These are phyloP conservation scores for Fusarium sp. DNA, from an alignment of 2,329 filamentous ascomycete genomes.

Conservation along the genomic window DNA sequence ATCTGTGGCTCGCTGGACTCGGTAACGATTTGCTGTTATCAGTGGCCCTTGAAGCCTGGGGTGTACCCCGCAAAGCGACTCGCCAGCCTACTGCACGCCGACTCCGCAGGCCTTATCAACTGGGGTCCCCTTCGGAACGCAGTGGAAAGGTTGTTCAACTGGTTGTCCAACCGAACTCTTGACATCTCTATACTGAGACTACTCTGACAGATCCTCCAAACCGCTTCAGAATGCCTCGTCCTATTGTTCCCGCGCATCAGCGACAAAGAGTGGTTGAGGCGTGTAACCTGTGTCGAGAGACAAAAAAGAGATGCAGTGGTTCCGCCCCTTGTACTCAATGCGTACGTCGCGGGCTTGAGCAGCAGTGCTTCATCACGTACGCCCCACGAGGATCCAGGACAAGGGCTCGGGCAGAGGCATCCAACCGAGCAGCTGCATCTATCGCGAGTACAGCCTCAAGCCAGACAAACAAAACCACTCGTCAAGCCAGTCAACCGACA, in stretches of 20 bases:
- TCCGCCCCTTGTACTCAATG: conserved; percentile 65
- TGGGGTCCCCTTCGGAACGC: conserved; percentile 17
- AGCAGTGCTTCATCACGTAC: conserved; percentile 56
- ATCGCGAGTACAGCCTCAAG: background rate
- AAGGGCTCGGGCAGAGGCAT: conserved; percentile 35
- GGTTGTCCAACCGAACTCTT: background rate
- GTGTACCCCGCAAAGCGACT: conserved; percentile 28
- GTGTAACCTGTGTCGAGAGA: conserved; percentile 62
- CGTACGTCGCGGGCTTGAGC: conserved; percentile 58
- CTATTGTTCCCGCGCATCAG: conserved; percentile 64
- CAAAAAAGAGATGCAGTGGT: conserved; percentile 67
- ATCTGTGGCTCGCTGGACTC: background rate
- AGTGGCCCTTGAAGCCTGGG: background rate
- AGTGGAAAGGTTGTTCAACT: background rate
- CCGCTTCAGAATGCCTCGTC: conserved; percentile 62
- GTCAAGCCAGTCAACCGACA: conserved; percentile 13
- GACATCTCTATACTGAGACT: conserved; percentile 4
- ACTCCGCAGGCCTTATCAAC: conserved; percentile 14
- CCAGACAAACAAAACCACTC: conserved; percentile 2
- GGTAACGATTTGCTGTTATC: background rate
- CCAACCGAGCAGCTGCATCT: conserved; percentile 17
- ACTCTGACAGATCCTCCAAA: background rate
- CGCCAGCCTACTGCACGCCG: background rate
- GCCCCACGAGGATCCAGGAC: conserved; percentile 50
- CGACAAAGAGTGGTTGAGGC: conserved; percentile 65